Base-by-base conservation (phyloP, 1,284 basidiomycete genomes). In the Tilletia setariae region DNA sequence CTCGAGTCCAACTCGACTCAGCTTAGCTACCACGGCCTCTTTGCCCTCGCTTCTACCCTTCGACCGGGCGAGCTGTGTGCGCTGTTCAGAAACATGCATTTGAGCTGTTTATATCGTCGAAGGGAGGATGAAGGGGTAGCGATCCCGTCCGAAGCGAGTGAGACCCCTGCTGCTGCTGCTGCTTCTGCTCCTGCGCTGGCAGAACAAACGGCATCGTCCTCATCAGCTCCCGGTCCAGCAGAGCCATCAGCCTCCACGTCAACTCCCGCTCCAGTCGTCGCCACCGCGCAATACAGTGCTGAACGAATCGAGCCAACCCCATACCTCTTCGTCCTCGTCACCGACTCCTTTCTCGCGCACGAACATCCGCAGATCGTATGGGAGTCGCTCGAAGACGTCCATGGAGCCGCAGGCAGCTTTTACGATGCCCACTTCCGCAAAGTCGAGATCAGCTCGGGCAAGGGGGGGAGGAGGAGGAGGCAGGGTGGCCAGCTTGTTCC, bases 341-440 rank as follows among this genome's bases (percentile, higher is more conserved):
- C 92, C 0, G 93, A 94, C 81, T 87, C 89, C 25, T 93, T 94
- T 80, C 83, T 90, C 16, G 83, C 88, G 73, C 92, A 94, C 78
- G 85, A 89, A 0, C 53, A 59, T 28, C 53, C 53, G 8, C 87
- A 88, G 21, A 88, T 94, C 30, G 83, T 94, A 2, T 94, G 93
- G 92, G 92, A 95, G 83, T 88, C 89, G 19, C 84, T 95, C 25
- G 91, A 91, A 74, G 93, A 96, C 76, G 87, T 94, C 47, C 92
- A 94, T 72, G 91, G 92, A 1, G 86, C 87, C 2, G 44, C 56
- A 7, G 68, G 65, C 64, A 74, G 73, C 35, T 76, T 76, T 53
- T 78, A 69, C 49, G 76, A 78, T 56, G 74, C 66, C 16, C 69
- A 71, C 49, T 74, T 78, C 66, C 69, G 65, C 62, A 70, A 69